phyloP scores from a whole-genome alignment of 495 filamentous ascomycete genomes.

The Trichoderma orchidacearum region DNA sequence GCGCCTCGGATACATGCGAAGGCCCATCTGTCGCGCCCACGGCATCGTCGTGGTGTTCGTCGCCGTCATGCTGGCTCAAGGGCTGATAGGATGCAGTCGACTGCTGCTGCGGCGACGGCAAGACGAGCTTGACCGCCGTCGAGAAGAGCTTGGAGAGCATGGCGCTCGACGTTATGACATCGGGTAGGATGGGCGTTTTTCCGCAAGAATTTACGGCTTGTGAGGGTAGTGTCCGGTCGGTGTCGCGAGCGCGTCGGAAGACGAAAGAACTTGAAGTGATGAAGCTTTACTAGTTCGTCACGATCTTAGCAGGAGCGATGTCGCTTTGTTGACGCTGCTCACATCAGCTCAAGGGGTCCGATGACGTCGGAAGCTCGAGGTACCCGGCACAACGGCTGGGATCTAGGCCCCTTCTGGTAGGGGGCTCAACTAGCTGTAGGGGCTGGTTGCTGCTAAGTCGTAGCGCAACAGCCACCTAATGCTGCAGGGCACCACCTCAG shows the following conservation, averaged over 20 bases:
- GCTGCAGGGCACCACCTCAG: too few relatives aligned
- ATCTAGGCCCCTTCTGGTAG: not conserved
- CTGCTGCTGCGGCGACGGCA: not conserved
- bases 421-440: not conserved
- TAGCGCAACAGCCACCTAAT: too few relatives aligned
- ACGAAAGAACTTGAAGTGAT: not conserved
- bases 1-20: constrained; percentile 18
- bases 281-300: too few relatives aligned
- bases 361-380: not conserved
- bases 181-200: too few relatives aligned
- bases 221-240: not conserved
- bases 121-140: not conserved
- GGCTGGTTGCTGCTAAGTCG: too few relatives aligned
- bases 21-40: not conserved
- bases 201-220: not conserved
- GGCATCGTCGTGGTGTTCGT: not conserved
- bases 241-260: not conserved
- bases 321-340: not conserved
- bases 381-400: not conserved
- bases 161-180: too few relatives aligned
- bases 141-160: not conserved
- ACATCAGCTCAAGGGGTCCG: not conserved
- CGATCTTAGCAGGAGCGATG: not conserved
- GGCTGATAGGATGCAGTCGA: not conserved
- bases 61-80: not conserved